Conservation (phyloP, 495 filamentous ascomycete species). For the Penicillium simplicissimum region DNA sequence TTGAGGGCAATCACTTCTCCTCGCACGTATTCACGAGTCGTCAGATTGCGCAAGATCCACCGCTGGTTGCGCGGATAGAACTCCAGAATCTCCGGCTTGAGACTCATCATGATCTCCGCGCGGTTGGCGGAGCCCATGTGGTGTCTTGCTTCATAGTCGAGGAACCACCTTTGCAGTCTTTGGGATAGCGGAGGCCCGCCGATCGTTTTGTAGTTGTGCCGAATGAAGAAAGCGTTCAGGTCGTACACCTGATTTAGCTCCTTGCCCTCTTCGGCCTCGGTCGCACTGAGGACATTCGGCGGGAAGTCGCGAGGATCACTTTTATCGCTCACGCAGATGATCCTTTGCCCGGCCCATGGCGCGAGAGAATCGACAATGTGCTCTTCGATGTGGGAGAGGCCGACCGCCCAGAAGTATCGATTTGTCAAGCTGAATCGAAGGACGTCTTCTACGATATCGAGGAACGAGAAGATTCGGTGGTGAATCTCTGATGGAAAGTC, state of each 20-base stretch:
- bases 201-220: slow-evolving; percentile 12
- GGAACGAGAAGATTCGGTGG: slow-evolving; percentile 14
- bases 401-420: slow-evolving; percentile 25
- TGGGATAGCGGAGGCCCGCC: slow-evolving; percentile 12
- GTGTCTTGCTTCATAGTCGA: slow-evolving; percentile 8
- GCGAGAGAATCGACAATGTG: slow-evolving; percentile 15
- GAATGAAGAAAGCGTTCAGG: slow-evolving; percentile 1
- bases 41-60: slow-evolving; percentile 21
- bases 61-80: slow-evolving; percentile 20
- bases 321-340: slow-evolving; percentile 16
- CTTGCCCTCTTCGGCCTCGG: slow-evolving; percentile 2
- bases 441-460: slow-evolving; percentile 18
- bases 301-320: slow-evolving; percentile 14
- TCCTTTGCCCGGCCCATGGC: slow-evolving; percentile 21
- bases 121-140: slow-evolving; percentile 14
- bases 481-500: slow-evolving; percentile 17
- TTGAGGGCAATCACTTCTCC: slow-evolving; percentile 20
- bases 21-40: slow-evolving; percentile 23
- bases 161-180: slow-evolving; percentile 9
- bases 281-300: background rate
- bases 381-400: slow-evolving; percentile 17
- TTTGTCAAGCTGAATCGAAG: slow-evolving; percentile 17
- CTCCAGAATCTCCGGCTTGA: slow-evolving; percentile 19
- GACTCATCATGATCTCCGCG: slow-evolving; percentile 19
- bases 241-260: slow-evolving; percentile 9